Base-by-base conservation (phyloP, 1,284 basidiomycete genomes). In the Rhodofomes roseus region DNA sequence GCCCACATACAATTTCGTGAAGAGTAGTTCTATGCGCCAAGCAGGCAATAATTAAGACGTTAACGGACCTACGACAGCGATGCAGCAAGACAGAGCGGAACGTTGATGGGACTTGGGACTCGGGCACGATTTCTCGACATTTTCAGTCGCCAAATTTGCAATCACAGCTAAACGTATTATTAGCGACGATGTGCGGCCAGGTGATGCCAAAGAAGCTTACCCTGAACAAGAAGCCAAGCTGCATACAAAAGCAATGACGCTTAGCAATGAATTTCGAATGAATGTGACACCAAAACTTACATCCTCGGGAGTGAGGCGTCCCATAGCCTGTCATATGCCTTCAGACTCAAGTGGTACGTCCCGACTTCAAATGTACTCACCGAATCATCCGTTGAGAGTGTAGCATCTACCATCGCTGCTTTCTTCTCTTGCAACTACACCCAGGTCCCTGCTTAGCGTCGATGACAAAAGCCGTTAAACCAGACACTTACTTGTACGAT, bases 401-500 rank as follows among this genome's bases (percentile, higher is more conserved):
- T 92, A 22, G 91, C 90, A 69, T 91, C 85, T 5, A 92, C 82
- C 91, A 93, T 92, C 0, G 88, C 88, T 40, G 86, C 86, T 74
- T 96, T 96, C 79, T 96, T 96, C 75, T 96, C 93, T 76, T 98
- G 96, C 18, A 99, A 81, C 83, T 96, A 76, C n/a, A 39, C 9
- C 79, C 67, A 7, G 25, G 16, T 20, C 14, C 5, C 22, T 4
- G 4, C 31, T 53, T 18, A 46, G n/a, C 31, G 34, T 22, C 34
- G 25, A 20, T 44, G 46, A 25, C 53, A 25, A 41, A 34, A 54
- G 7, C 36, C 22, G 36, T 9, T 44, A 22, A 5, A 48, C 18
- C 25, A 8, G 20, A 36, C 23, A 60, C 75, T 52, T 56, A 85
- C 83, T 74, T 90, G 89, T n/a, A 92, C 80, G 64, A 97, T 96